Percentiles rank a stretch among this genome's conserved stretches.
Conservation (phyloP, 306 rosid species). For the Pachyrhizus erosus region DNA sequence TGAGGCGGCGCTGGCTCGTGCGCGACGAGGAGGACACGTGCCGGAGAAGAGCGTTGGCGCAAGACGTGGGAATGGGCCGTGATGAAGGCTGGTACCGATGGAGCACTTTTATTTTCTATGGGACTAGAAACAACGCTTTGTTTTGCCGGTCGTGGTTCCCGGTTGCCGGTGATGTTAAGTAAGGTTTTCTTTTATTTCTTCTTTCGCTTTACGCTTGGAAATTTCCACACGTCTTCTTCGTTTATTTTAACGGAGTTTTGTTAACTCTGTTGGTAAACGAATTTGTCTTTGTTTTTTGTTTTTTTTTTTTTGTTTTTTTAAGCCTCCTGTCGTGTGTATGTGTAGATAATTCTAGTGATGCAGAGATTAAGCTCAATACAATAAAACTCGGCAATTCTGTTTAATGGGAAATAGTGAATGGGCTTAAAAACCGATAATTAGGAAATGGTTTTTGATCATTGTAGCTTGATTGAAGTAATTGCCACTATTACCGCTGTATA, state of each 20-base stretch:
- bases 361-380: neutral
- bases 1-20: conserved; percentile 62
- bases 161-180: conserved; percentile 66
- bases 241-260: neutral
- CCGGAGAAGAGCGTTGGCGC: conserved; percentile 79
- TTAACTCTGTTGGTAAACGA: conserved; percentile 5
- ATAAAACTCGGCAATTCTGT: neutral
- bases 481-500: neutral
- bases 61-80: conserved; percentile 65
- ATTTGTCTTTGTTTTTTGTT: too few relatives aligned
- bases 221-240: neutral
- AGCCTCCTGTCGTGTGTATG: neutral
- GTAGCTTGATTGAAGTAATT: conserved; percentile 23
- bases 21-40: conserved; percentile 85
- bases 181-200: conserved; percentile 30
- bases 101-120: conserved; percentile 71
- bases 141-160: conserved; percentile 94
- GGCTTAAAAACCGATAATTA: neutral
- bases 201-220: conserved; percentile 5
- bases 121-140: conserved; percentile 66
- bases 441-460: neutral
- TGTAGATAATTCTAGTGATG: neutral
- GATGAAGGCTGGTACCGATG: conserved; percentile 61
- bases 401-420: conserved; percentile 7
- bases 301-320: neutral